These are phyloP conservation scores for Lentinula aciculospora DNA, from an alignment of 768 basidiomycete genomes.

Conservation along the genomic window DNA sequence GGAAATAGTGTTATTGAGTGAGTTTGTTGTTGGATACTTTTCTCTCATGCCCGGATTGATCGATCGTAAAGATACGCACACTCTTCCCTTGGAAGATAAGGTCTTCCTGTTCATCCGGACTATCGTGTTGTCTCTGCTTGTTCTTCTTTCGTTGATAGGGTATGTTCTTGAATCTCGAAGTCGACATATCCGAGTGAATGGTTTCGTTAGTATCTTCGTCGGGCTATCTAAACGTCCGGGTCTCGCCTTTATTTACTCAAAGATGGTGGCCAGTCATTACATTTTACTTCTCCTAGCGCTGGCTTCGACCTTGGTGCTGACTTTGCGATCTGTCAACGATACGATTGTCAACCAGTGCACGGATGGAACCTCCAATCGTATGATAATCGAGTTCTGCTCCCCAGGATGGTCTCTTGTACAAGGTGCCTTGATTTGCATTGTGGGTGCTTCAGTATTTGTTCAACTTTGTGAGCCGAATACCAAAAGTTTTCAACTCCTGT, in stretches of 20 bases:
- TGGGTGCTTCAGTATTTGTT: slow-evolving; percentile 7
- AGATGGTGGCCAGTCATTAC: slow-evolving; percentile 13
- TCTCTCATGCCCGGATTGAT: background rate
- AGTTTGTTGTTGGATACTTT: background rate
- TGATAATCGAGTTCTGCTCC: slow-evolving; percentile 16
- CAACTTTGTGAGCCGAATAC: slow-evolving; percentile 12
- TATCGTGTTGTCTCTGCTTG: slow-evolving; percentile 13
- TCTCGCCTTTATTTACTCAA: slow-evolving; percentile 13
- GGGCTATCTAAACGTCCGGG: slow-evolving; percentile 8
- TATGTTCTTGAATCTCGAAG: background rate
- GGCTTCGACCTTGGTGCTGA: slow-evolving; percentile 9
- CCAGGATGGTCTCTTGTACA: slow-evolving; percentile 11
- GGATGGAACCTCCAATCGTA: slow-evolving; percentile 8
- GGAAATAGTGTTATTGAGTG: slow-evolving; percentile 14
- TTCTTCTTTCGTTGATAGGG: slow-evolving; percentile 15
- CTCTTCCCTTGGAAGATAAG: slow-evolving; percentile 10
- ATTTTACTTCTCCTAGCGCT: slow-evolving; percentile 10
- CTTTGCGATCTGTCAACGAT: slow-evolving; percentile 10
- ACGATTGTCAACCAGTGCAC: slow-evolving; percentile 9
- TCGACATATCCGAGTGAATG: background rate
- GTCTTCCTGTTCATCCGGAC: slow-evolving; percentile 13
- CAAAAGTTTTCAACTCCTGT: background rate
- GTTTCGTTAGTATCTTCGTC: slow-evolving; percentile 10
- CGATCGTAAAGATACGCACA: slow-evolving; percentile 8
- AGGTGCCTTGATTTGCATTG: slow-evolving; percentile 11